Base-by-base conservation (phyloP, 495 filamentous ascomycete species). In the Neurospora sp. region DNA sequence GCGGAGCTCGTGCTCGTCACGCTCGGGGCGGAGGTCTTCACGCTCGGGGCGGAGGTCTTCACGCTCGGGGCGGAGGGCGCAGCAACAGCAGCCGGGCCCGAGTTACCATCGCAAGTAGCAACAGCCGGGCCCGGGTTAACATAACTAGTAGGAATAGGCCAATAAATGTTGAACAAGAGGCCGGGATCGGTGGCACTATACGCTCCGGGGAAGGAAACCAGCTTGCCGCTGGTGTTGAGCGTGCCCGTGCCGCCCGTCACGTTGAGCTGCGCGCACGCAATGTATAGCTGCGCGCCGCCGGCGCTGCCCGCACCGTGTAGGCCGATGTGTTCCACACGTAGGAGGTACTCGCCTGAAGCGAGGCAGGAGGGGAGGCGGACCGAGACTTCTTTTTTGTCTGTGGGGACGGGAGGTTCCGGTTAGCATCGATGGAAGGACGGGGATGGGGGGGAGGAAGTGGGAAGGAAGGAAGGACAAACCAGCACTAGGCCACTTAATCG, bases 251-350 rank as follows among this genome's bases (percentile, higher is more conserved):
- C 83, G 18, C 84, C 83, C 4, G 75, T 77, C 69, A 85, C 82
- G 75, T 53, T 78, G 16, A 85, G 69, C 80, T 85, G 84, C 18
- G 84, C 83, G 76, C 84, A 85, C 38, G 81, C 77, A 72, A 88
- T 77, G 74, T 88, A 89, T 71, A 88, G 83, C 80, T 89, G 87
- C 6, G 88, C 86, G 39, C 86, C 86, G 39, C 81, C 82, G 20
- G 77, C 76, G n/a, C 76, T 69, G 69, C 71, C 70, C 8, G 86
- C 87, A 40, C 74, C 74, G 74, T 88, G 86, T 35, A 87, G 81
- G 1, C 81, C 87, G 27, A 89, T 86, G 72, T 88, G 86, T 78
- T 90, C 89, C 40, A 86, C 84, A 27, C 87, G 83, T 44, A 90
- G 79, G 20, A 90, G 84, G 77, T 90, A 90, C 69, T 88, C 84